Conservation (phyloP, 805 yeast species). For the Wickerhamiella azymoides region DNA sequence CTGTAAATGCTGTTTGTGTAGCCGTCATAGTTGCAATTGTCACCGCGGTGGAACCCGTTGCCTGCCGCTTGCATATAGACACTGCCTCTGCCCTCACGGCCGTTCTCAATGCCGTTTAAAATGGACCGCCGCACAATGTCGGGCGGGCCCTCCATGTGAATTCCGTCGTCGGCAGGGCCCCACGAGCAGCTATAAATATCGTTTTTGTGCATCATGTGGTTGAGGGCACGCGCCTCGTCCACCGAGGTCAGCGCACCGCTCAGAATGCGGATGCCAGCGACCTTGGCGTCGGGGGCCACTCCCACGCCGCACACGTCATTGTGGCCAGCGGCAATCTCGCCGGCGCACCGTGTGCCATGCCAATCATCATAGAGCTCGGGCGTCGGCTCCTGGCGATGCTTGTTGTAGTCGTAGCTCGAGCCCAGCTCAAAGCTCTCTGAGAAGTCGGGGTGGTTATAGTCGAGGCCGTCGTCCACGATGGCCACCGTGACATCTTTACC, state of each 20-base stretch:
- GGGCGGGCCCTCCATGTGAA: constrained; percentile 74
- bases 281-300: constrained; percentile 77
- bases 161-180: constrained; percentile 96
- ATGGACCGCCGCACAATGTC: constrained; percentile 65
- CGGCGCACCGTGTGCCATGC: constrained; percentile 97
- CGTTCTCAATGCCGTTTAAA: constrained; percentile 70
- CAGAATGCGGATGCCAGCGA: constrained; percentile 79
- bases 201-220: constrained; percentile 66
- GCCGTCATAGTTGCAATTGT: constrained; percentile 93
- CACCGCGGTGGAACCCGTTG: constrained; percentile 72
- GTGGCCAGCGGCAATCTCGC: constrained; percentile 78
- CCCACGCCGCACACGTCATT: constrained; percentile 92
- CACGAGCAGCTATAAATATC: constrained; percentile 95
- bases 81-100: constrained; percentile 70
- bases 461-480: constrained; percentile 88
- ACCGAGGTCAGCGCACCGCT: constrained; percentile 68
- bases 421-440: constrained; percentile 41
- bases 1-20: constrained; percentile 92
- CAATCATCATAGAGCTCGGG: constrained; percentile 73
- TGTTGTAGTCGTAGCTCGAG: constrained; percentile 93
- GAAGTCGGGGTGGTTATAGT: constrained; percentile 64
- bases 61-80: constrained; percentile 93
- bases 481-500: constrained; percentile 79
- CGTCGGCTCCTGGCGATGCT: constrained; percentile 55
- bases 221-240: constrained; percentile 83